Evolutionary conservation across 164 flowering plant species (phyloP).

Genomic region (Kalanchoe fedtschenkoi): DNA sequence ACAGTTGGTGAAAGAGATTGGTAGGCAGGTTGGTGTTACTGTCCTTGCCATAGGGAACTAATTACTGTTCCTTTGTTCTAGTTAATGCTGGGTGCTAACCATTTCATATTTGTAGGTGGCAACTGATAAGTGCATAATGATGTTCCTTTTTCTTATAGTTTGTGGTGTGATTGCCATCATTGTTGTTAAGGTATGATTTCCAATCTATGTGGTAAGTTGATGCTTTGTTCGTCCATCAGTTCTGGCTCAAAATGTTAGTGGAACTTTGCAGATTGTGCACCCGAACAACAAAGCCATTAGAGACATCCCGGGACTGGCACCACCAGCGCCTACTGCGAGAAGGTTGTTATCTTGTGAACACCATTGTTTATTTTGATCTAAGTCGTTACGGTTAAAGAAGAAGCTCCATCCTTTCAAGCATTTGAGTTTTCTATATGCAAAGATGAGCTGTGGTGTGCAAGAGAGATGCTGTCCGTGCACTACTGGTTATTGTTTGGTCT

Average conservation of each 20-base stretch:
- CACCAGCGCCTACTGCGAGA: conserved; percentile 7
- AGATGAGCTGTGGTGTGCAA: neutral
- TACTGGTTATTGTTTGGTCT: neutral
- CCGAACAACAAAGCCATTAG: conserved; percentile 7
- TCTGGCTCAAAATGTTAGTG: neutral
- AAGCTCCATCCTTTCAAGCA: neutral
- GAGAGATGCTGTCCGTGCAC: neutral
- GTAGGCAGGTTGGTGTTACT: conserved; percentile 42
- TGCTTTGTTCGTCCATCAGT: neutral
- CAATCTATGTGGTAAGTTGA: neutral
- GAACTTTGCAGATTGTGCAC: conserved; percentile 3
- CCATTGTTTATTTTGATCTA: neutral
- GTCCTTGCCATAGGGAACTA: neutral
- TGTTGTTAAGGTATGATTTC: conserved; percentile 4
- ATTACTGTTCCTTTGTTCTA: neutral
- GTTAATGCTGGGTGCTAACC: neutral
- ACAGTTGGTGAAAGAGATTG: conserved; percentile 53
- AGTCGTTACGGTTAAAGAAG: neutral
- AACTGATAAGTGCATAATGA: conserved; percentile 8
- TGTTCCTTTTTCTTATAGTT: conserved; percentile 8
- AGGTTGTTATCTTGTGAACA: neutral
- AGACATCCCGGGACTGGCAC: conserved; percentile 6
- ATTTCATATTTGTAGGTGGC: conserved; percentile 2
- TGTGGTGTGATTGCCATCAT: conserved; percentile 7
- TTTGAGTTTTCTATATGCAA: neutral